These are phyloP conservation scores for Halophytophthora polymorphica DNA, from an alignment of 352 stramenopile genomes.

Conservation along the genomic window DNA sequence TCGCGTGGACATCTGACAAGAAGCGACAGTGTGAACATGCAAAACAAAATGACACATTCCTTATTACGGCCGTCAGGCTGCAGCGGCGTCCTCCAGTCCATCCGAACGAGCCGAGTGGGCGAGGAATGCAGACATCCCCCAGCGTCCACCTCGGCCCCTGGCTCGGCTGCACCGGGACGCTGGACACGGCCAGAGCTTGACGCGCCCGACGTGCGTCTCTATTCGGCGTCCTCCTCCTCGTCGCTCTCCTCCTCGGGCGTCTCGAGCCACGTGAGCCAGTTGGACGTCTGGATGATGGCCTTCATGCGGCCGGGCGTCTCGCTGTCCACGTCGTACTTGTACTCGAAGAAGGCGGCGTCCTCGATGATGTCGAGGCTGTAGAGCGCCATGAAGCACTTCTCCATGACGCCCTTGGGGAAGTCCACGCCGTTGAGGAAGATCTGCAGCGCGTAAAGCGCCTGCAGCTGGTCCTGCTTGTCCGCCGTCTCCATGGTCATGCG, in stretches of 20 bases:
- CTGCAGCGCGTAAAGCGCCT: slow-evolving; percentile 75
- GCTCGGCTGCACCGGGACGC: too few species aligned
- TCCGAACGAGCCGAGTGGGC: too few species aligned
- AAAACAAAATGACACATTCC: background rate
- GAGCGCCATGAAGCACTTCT: slow-evolving; percentile 85
- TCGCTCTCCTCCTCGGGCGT: slow-evolving; percentile 70
- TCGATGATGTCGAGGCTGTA: slow-evolving; percentile 83
- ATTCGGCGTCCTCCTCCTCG: slow-evolving; percentile 80
- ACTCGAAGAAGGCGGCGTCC: slow-evolving; percentile 78
- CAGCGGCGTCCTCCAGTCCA: background rate
- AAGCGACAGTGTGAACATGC: background rate
- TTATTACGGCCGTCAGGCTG: background rate
- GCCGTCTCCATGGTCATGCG: slow-evolving; percentile 47
- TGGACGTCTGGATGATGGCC: slow-evolving; percentile 78
- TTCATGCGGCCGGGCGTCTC: slow-evolving; percentile 75
- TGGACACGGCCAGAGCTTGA: too few species aligned
- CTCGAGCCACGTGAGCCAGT: slow-evolving; percentile 82
- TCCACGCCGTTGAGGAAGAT: slow-evolving; percentile 70
- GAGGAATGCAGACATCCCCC: too few species aligned
- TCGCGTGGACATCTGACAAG: background rate
- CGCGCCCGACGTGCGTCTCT: slow-evolving; percentile 39
- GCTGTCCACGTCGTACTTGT: slow-evolving; percentile 84
- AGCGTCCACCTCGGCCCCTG: too few species aligned
- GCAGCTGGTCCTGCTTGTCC: slow-evolving; percentile 61
- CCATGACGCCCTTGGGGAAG: slow-evolving; percentile 74